Evolutionary conservation across 495 filamentous ascomycete genomes (phyloP), one percentile per base, ranked within the genome.

Genomic region (Neurospora sp.): DNA sequence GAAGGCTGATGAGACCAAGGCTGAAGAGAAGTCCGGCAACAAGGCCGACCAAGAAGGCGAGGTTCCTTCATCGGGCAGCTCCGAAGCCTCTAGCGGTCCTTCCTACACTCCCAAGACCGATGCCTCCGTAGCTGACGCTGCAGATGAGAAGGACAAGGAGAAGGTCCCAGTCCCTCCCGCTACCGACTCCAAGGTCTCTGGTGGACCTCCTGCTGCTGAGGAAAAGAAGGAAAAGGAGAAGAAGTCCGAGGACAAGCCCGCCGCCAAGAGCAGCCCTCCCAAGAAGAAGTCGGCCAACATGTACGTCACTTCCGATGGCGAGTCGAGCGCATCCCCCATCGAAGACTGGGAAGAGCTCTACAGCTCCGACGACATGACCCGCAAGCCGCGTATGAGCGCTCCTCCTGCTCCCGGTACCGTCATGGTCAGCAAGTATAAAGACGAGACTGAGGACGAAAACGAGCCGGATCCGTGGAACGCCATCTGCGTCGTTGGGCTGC

Each of bases 281-380:
- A 41, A 70, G 35, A 77, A 76, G 69, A 80, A 78, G 70, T 14
- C 72, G 0, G 71, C 75, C 35, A 79, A 80, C 72, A 75, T 77
- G 74, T 78, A 78, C 70, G 75, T 77, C 53, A 81, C 76, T 5
- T 82, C 82, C 2, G 83, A 84, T n/a, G 79, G 81, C 70, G 85
- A 86, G 53, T 83, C 83, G 1, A 85, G 83, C 11, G 85, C 84
- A 20, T 85, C 83, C 12, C 85, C 85, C 5, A 77, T 86, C 20
- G 79, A 81, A n/a, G 85, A 86, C 46, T 86, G 84, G 84, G 85
- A 86, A 68, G 77, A 80, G 68, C 80, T 86, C 37, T 86, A 86
- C 74, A 83, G 81, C 68, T 82, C 80, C 70, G 85, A 86, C 75
- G 85, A 86, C 75, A 84, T 86, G 81, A 78, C 83, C 2, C 81